Base-by-base conservation (phyloP, 768 basidiomycete species). In the Mycena polygramma region DNA sequence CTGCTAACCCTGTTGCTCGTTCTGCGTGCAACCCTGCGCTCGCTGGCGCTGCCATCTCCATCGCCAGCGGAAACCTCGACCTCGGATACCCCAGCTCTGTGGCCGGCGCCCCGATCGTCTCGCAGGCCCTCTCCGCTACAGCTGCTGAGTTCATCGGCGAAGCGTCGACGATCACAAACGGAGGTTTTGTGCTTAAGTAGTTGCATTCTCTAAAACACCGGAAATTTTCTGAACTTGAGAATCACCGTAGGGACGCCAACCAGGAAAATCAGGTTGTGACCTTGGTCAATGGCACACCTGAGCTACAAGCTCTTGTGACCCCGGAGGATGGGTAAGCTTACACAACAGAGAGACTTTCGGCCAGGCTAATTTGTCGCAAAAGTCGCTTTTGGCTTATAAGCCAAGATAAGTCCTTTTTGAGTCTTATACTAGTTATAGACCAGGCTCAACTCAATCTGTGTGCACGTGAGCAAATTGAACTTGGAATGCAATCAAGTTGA, bases 51-150 rank as follows among this genome's bases (percentile, higher is more conserved):
- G 48, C 13, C 2, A 48, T 70, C 58, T 66, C 43, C 52, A 65
- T 70, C 19, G 63, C n/a, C 20, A 66, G 63, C 24, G 69, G 69
- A 37, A 51, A 4, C 22, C 54, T 70, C 19, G 63, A 60, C 17
- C 7, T 70, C n/a, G 69, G 69, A 15, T 70, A 66, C 22, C 7
- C 63, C 0, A 41, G 58, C 53, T 70, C 69, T 19, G 59, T 57
- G 3, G 41, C 69, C 2, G 63, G 63, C 9, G 69, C 63, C 1
- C 20, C 63, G 13, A 49, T 66, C 37, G 51, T 66, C 53, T 60
- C 69, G 1, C 57, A 66, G 46, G 43, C 43, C 9, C 51, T 63
- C 26, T 10, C 62, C 0, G 2, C 61, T 17, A 30, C 19, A 5
- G 20, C 39, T 0, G 9, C 46, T 8, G 62, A 64, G 39, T 69